phyloP scores from a whole-genome alignment of 768 basidiomycete genomes.

The Erythrobasidium yunnanense region DNA sequence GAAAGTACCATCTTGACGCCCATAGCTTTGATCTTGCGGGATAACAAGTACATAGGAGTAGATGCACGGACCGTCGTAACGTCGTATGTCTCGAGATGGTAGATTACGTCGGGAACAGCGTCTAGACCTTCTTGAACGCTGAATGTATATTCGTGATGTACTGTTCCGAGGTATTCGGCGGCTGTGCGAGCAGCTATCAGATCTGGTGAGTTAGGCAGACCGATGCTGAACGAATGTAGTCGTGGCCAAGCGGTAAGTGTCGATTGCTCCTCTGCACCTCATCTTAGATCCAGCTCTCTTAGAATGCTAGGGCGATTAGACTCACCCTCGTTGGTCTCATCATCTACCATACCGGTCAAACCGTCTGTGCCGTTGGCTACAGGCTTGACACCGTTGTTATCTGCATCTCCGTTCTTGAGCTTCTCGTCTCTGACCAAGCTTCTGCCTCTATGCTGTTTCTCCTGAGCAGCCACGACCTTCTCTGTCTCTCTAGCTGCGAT shows the following conservation, averaged over 20 bases:
- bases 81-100: slow-evolving; percentile 97
- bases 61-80: slow-evolving; percentile 96
- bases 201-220: slow-evolving; percentile 88
- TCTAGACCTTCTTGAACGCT: slow-evolving; percentile 96
- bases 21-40: slow-evolving; percentile 98
- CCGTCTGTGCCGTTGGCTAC: slow-evolving; percentile 8
- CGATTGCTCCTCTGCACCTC: slow-evolving; percentile 41
- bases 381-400: background rate
- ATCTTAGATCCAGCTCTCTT: too few relatives aligned
- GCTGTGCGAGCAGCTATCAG: slow-evolving; percentile 85
- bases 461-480: slow-evolving; percentile 69
- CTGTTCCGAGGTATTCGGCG: slow-evolving; percentile 82
- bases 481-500: slow-evolving; percentile 93
- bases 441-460: slow-evolving; percentile 32
- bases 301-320: background rate
- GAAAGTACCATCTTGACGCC: slow-evolving; percentile 99
- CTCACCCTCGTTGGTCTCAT: slow-evolving; percentile 21
- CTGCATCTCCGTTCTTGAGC: slow-evolving; percentile 15
- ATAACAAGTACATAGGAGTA: slow-evolving; percentile 97
- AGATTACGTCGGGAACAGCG: slow-evolving; percentile 91
- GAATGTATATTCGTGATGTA: slow-evolving; percentile 95
- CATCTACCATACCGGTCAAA: slow-evolving; percentile 22
- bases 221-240: slow-evolving; percentile 94
- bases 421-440: background rate
- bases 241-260: slow-evolving; percentile 83